phyloP scores from a whole-genome alignment of 2,329 filamentous ascomycete genomes.

The Alternaria sp. region DNA sequence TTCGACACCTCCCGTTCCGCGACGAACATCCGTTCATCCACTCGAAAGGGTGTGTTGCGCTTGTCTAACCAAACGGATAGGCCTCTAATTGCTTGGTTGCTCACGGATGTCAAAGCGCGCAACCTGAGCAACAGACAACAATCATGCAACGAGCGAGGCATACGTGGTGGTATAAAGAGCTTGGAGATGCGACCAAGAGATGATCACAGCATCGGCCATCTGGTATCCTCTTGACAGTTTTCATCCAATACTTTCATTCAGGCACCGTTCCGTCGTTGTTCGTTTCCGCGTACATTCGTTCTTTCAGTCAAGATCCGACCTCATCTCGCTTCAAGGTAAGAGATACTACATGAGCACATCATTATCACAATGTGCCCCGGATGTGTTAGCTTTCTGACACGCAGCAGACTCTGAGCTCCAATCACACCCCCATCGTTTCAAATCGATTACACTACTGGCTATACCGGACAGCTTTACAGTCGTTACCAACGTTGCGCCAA shows the following conservation, averaged over 20 bases:
- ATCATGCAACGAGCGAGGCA: background rate
- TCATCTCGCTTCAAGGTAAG: background rate
- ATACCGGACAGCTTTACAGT: background rate
- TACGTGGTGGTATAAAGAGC: conserved; percentile 8
- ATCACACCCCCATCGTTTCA: background rate
- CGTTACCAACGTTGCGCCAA: background rate
- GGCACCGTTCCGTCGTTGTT: background rate
- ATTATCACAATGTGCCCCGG: background rate
- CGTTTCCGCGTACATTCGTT: background rate
- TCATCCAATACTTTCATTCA: background rate
- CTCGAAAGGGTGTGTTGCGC: background rate
- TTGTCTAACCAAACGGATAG: conserved; percentile 13
- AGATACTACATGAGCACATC: background rate
- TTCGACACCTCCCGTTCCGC: background rate
- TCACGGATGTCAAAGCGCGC: conserved; percentile 28
- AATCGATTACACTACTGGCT: background rate
- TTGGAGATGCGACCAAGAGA: background rate
- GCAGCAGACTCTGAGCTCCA: background rate
- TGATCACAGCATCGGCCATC: background rate
- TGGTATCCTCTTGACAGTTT: background rate
- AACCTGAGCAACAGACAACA: conserved; percentile 6
- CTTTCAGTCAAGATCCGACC: background rate
- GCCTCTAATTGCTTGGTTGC: conserved; percentile 21
- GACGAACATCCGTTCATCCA: background rate
- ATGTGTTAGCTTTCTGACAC: background rate